Percentiles rank a stretch among this genome's conserved stretches.
These are phyloP conservation scores for Rhododendron molle DNA, from an alignment of 148 eudicot genomes.

Conservation along the genomic window DNA sequence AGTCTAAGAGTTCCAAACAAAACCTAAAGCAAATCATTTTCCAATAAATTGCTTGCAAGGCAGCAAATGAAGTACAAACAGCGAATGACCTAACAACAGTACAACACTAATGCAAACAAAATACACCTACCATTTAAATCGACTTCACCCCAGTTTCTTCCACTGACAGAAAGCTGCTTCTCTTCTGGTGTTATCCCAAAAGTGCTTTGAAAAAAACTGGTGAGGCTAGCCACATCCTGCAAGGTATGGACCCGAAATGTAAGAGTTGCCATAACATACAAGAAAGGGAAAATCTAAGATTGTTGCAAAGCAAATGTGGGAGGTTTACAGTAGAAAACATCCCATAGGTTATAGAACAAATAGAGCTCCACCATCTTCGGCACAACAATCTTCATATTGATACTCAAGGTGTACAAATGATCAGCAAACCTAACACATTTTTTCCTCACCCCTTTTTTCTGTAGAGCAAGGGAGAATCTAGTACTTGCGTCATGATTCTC, in stretches of 20 bases:
- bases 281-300: neutral
- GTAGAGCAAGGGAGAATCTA: neutral
- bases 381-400: neutral
- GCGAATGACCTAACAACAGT: neutral
- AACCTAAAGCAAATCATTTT: neutral
- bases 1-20: neutral
- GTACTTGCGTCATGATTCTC: neutral
- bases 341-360: neutral
- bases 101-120: neutral
- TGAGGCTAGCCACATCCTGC: constrained; percentile 79
- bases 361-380: neutral
- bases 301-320: neutral
- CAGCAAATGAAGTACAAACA: no score
- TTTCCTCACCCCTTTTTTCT: neutral
- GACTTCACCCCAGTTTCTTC: constrained; percentile 95
- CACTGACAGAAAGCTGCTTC: constrained; percentile 89
- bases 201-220: constrained; percentile 56
- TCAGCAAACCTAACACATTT: neutral
- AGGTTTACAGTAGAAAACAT: neutral
- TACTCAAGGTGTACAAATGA: neutral
- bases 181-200: constrained; percentile 76
- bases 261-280: neutral
- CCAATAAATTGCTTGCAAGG: constrained; percentile 1
- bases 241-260: constrained; percentile 1
- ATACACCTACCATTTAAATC: constrained; percentile 66